phyloP scores from a whole-genome alignment of 352 stramenopile genomes.

The Pythium brassicae region DNA sequence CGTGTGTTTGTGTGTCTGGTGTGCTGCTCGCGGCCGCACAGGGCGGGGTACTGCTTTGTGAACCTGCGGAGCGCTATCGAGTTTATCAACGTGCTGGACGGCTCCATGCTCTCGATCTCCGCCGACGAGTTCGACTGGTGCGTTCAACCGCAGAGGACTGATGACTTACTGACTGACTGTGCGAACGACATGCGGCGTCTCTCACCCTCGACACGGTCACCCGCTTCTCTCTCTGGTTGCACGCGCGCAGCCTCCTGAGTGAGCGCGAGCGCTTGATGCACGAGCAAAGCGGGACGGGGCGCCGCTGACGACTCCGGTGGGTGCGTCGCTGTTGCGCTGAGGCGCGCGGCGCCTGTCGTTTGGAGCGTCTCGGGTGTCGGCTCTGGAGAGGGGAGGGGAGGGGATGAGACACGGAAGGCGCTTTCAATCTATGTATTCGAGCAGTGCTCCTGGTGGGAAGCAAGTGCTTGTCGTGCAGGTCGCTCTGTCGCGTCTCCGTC shows the following conservation, averaged over 20 bases:
- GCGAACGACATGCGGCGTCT: too few relatives aligned
- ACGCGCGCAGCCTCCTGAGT: constrained; percentile 23
- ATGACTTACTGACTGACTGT: neutral
- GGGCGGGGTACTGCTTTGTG: constrained; percentile 89
- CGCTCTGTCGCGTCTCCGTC: too few relatives aligned
- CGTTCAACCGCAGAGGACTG: neutral
- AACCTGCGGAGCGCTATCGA: constrained; percentile 89
- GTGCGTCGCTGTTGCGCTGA: neutral
- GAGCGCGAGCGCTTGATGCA: constrained; percentile 30
- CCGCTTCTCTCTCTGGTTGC: neutral
- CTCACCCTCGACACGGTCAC: neutral
- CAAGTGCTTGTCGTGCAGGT: too few relatives aligned
- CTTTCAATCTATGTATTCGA: constrained; percentile 1
- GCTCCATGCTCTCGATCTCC: constrained; percentile 78
- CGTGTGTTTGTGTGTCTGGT: neutral
- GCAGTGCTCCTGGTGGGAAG: too few relatives aligned
- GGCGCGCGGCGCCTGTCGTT: neutral
- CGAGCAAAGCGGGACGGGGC: constrained; percentile 2
- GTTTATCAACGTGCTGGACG: constrained; percentile 86
- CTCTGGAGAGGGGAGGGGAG: neutral
- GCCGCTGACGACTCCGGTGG: neutral
- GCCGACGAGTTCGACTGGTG: constrained; percentile 77
- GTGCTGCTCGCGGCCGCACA: constrained; percentile 15
- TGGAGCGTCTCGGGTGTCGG: neutral
- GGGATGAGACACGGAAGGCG: neutral